Conservation (phyloP, 345 rosid species). For the Salix exigua region DNA sequence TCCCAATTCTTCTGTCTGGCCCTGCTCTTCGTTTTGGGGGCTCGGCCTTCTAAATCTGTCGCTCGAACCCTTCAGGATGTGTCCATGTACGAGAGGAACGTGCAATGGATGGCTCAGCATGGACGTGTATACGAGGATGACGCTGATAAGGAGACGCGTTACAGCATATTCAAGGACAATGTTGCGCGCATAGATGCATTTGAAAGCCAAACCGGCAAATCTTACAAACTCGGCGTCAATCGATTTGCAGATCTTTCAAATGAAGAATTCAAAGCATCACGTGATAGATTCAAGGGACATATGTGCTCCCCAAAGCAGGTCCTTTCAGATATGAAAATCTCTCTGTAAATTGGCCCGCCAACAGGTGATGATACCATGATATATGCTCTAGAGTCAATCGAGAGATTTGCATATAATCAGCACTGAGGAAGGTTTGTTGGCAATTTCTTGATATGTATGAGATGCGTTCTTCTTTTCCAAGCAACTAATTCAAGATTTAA, state of each 20-base stretch:
- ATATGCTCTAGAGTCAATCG: no score
- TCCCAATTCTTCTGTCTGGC: background rate
- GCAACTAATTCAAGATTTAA: no score
- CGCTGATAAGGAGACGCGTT: slow-evolving; percentile 4
- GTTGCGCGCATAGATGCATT: background rate
- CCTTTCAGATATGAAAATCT: slow-evolving; percentile 6
- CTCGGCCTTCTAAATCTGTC: background rate
- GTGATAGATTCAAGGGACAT: slow-evolving; percentile 9
- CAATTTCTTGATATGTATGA: no score
- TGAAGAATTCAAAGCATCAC: slow-evolving; percentile 5
- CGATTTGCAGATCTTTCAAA: slow-evolving; percentile 15
- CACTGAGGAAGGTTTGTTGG: no score
- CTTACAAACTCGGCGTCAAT: slow-evolving; percentile 8
- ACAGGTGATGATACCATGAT: no score
- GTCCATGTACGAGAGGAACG: background rate
- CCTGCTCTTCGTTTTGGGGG: background rate
- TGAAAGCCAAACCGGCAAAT: background rate
- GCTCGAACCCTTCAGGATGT: slow-evolving; percentile 1
- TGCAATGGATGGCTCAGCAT: background rate
- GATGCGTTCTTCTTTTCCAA: no score
- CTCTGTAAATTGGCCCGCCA: no score
- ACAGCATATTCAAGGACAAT: slow-evolving; percentile 9
- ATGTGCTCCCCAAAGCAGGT: slow-evolving; percentile 1
- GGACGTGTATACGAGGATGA: slow-evolving; percentile 13
- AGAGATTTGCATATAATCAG: no score